Evolutionary conservation across 345 rosid genomes (phyloP), one percentile per base, ranked within the genome.

Genomic region (Salix caprea): DNA sequence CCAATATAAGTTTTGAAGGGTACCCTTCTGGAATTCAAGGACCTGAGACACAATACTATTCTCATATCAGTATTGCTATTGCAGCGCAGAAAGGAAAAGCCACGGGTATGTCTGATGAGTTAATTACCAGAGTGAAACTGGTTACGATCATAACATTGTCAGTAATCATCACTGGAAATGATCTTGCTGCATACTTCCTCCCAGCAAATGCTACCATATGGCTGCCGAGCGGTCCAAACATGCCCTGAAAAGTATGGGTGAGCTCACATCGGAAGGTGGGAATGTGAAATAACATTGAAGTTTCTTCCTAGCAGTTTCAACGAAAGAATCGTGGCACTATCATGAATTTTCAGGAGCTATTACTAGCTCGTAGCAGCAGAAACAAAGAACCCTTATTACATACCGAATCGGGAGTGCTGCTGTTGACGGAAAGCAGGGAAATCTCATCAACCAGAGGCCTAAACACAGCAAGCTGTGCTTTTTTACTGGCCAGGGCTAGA

Each of bases 141-240:
- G 92, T 93, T 71, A 93, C 84, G 50, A 86, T 91, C 87, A 86
- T 86, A 30, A 50, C 78, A 65, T 48, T 75, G 64, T 96, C 93
- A 12, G 92, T 85, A 58, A 96, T 89, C 82, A 88, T 82, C 13
- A 80, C 73, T 24, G 98, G 97, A 1, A 78, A 66, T 13, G 99
- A 96, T 84, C 99, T 91, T 44, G 99, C 99, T 40, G 99, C 98
- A 40, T 93, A 92, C 74, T 91, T 91, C 13, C 90, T 85, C 23
- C 99, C 99, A 2, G 97, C 94, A 71, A 93, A 96, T 56, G 97
- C 99, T 36, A 96, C 97, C 97, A 93, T 85, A 74, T 71, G 81
- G 52, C 93, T 92, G 50, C 97, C 56, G n/a, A 1, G 21, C 56
- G 56, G n/a, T 50, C 56, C 98, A 8, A 77, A 72, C 75, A 52